A percentile compares a stretch with the other conserved stretches of the same genome.
Conservation (phyloP, 192 early-diverging fungal species). For the Diversispora eburnea region DNA sequence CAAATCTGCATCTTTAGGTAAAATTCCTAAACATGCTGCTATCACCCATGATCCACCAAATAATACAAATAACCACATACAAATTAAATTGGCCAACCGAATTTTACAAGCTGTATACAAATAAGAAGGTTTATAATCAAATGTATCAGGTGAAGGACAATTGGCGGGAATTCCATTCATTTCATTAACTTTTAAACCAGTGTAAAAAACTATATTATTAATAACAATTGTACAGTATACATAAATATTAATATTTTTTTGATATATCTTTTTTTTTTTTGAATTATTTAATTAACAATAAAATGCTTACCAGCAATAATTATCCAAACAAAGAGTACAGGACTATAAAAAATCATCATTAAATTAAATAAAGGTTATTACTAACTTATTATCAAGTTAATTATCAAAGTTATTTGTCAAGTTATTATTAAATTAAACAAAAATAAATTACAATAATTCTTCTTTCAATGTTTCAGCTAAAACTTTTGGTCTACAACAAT, state of each 20-base stretch:
- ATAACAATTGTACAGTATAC: too few relatives aligned
- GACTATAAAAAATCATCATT: too few relatives aligned
- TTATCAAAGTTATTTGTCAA: background rate
- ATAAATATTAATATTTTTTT: too few relatives aligned
- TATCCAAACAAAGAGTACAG: too few relatives aligned
- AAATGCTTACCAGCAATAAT: too few relatives aligned
- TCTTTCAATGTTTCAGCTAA: conserved; percentile 1
- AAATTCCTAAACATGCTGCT: background rate
- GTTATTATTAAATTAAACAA: background rate
- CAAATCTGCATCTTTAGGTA: background rate
- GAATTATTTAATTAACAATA: too few relatives aligned
- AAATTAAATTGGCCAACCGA: background rate
- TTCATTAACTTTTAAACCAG: background rate
- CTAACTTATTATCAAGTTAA: background rate
- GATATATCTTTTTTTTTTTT: too few relatives aligned
- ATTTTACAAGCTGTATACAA: background rate
- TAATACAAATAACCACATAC: background rate
- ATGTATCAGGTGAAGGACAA: background rate
- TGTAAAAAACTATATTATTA: too few relatives aligned
- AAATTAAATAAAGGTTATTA: too few relatives aligned
- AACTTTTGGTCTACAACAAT: background rate
- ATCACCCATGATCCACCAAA: background rate
- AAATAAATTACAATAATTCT: background rate
- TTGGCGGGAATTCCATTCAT: background rate
- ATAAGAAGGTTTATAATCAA: background rate